Conservation (phyloP, 768 basidiomycete genomes). For the Boletus bicolor region DNA sequence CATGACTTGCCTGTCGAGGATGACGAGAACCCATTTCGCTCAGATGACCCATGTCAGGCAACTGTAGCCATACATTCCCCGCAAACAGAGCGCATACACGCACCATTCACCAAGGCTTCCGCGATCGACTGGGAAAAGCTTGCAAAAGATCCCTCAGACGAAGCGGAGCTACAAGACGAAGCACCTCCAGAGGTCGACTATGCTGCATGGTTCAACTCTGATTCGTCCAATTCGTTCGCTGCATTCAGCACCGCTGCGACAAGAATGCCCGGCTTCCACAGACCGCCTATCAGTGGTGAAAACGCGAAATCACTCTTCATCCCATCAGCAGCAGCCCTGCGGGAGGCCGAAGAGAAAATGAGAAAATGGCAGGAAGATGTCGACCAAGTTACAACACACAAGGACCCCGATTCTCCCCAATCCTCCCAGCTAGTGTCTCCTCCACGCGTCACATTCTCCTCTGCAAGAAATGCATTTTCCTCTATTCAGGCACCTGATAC, state of each 20-base stretch:
- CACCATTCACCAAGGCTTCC: constrained; percentile 19
- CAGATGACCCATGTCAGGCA: not conserved
- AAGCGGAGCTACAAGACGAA: constrained; percentile 37
- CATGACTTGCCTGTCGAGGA: constrained; percentile 1
- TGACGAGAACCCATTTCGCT: constrained; percentile 23
- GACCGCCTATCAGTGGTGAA: constrained; percentile 5
- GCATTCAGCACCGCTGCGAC: constrained; percentile 39
- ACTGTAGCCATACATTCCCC: not conserved
- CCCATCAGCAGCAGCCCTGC: constrained; percentile 55
- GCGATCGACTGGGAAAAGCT: constrained; percentile 1
- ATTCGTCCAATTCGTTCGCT: constrained; percentile 23
- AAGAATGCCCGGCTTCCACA: constrained; percentile 18
- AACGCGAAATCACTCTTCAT: constrained; percentile 35
- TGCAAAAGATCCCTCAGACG: constrained; percentile 1
- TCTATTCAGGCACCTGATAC: constrained; percentile 34
- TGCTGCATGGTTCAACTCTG: constrained; percentile 49
- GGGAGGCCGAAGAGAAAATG: constrained; percentile 52
- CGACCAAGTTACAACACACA: constrained; percentile 23
- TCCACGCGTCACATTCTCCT: constrained; percentile 34
- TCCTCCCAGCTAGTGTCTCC: constrained; percentile 9
- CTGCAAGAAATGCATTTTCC: constrained; percentile 36
- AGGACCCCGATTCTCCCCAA: constrained; percentile 1
- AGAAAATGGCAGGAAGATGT: constrained; percentile 47
- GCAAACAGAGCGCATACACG: constrained; percentile 9
- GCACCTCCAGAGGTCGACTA: constrained; percentile 39